Evolutionary conservation across 2,329 filamentous ascomycete species (phyloP), one percentile per base, ranked within the genome.

Genomic region (Fusarium hainanense): DNA sequence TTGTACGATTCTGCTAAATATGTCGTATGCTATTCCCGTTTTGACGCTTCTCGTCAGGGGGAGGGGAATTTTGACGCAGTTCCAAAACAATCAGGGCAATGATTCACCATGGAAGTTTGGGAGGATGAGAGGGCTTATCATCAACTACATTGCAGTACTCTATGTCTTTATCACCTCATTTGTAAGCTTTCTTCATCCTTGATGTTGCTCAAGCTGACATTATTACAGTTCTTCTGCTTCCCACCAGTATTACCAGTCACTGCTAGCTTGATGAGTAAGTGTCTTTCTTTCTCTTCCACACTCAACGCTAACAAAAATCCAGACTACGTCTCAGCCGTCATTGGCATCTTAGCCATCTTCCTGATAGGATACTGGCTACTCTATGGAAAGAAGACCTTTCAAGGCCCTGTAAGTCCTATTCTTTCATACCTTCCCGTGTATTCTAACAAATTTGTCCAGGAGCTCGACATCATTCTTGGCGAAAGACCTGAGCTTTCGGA

Each of bases 301-400:
- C 11, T 3, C 18, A 37, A n/a, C 3, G 11, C 50, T 68, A 16
- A 70, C 23, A 16, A 0, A 27, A 14, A 4, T 23, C 7, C 9
- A 79, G 78, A 80, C 51, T 81, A 81, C 42, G 79, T 81, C 3
- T 76, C 75, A 7, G 78, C 73, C 8, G 78, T 81, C 6, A 79
- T 81, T 52, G 77, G 78, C 14, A 80, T 81, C 3, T 80, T 79
- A 7, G 46, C 58, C 3, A 23, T 71, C 1, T 50, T 73, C 11
- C 25, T 70, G 4, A 52, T 49, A 2, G 50, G 32, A 2, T 73
- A 70, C 2, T 73, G 70, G 71, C 18, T 65, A 0, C n/a, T 50
- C 0, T 73, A 68, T 4, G 65, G 68, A 10, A 70, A 63, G 25
- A 68, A 63, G 18, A 65, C 58, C 4, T 73, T 73, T 21, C 51